A percentile compares a stretch with the other conserved stretches of the same genome.
Evolutionary conservation across 768 basidiomycete genomes (phyloP).

Genomic region (Termitomyces titanicus): DNA sequence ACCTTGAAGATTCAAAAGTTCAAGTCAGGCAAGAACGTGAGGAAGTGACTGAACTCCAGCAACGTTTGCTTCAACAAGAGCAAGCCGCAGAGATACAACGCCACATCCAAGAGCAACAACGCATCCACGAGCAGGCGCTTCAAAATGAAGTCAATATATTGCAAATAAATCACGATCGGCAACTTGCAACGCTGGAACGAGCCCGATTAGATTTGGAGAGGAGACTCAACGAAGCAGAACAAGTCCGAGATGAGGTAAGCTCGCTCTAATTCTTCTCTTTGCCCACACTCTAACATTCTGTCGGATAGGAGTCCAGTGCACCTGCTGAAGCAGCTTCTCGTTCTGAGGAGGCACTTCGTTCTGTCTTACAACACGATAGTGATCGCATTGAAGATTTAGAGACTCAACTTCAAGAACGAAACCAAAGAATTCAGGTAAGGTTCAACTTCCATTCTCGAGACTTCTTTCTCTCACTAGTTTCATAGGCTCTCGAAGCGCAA

Average conservation of each 20-base stretch:
- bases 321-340: neutral
- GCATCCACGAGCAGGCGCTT: neutral
- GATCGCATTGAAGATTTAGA: neutral
- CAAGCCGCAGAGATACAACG: neutral
- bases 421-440: neutral
- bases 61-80: neutral
- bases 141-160: neutral
- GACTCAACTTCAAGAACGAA: neutral
- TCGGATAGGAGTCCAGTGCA: neutral
- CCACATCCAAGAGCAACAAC: neutral
- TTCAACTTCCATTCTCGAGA: neutral
- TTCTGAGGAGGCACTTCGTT: neutral
- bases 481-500: neutral
- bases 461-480: neutral
- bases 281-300: neutral
- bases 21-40: neutral
- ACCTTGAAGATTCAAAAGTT: neutral
- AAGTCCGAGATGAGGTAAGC: neutral
- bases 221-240: neutral
- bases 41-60: neutral
- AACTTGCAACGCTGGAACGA: neutral
- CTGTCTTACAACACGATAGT: neutral
- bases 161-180: neutral
- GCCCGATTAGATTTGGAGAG: neutral
- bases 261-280: neutral